These are phyloP conservation scores for Ilex paraguariensis DNA, from an alignment of 305 asterid genomes.

Conservation along the genomic window DNA sequence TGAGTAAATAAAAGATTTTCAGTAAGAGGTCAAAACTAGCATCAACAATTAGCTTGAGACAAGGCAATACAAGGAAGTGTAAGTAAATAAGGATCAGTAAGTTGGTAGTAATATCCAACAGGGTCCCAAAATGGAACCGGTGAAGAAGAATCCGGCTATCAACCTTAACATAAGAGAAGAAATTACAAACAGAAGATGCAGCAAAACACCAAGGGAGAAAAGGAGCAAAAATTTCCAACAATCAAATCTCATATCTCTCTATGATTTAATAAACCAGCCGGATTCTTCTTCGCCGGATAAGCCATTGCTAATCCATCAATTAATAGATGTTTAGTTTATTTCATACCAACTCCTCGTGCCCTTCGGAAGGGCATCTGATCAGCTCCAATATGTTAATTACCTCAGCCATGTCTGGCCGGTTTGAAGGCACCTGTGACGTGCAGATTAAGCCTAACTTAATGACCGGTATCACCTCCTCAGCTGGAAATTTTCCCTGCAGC, in stretches of 20 bases:
- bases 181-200: background rate
- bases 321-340: background rate
- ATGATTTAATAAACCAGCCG: slow-evolving; percentile 4
- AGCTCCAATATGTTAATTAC: slow-evolving; percentile 36
- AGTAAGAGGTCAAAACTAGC: background rate
- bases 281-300: slow-evolving; percentile 13
- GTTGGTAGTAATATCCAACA: background rate
- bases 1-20: too few relatives aligned
- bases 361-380: slow-evolving; percentile 31
- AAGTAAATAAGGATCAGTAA: background rate
- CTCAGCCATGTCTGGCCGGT: slow-evolving; percentile 40
- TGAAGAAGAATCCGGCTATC: slow-evolving; percentile 16
- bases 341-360: slow-evolving; percentile 29
- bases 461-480: slow-evolving; percentile 33
- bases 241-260: slow-evolving; percentile 5
- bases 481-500: slow-evolving; percentile 30
- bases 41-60: too few relatives aligned
- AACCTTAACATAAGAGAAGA: slow-evolving; percentile 7
- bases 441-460: slow-evolving; percentile 36
- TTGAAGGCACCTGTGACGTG: slow-evolving; percentile 37
- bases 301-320: background rate
- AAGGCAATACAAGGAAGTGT: too few relatives aligned
- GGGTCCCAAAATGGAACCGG: background rate
- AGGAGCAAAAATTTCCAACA: background rate
- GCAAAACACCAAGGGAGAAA: background rate